phyloP scores from a whole-genome alignment of 2,329 filamentous ascomycete genomes.

The Beauveria sp. region DNA sequence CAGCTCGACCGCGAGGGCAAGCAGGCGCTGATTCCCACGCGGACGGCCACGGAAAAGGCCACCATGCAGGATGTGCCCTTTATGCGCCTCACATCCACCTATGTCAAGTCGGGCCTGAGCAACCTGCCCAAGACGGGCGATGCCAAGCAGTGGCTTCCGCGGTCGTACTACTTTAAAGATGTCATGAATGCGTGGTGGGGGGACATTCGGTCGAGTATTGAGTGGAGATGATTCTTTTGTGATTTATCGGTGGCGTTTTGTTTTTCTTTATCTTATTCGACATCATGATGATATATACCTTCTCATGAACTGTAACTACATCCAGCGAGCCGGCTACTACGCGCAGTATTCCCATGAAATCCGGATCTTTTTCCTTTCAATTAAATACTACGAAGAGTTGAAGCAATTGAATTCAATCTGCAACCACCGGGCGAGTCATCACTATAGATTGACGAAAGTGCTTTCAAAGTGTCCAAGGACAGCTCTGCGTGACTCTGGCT shows the following conservation, averaged over 20 bases:
- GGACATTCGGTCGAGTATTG: slow-evolving; percentile 4
- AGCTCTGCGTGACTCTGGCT: too few species aligned
- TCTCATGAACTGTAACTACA: too few species aligned
- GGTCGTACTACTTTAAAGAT: neutral
- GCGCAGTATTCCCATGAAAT: too few species aligned
- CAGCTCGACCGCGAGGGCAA: slow-evolving; percentile 38
- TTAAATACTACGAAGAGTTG: too few species aligned
- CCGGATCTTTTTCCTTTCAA: too few species aligned
- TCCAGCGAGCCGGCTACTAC: too few species aligned
- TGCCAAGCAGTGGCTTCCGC: slow-evolving; percentile 8
- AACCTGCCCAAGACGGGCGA: slow-evolving; percentile 4
- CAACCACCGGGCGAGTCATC: too few species aligned
- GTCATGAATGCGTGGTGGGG: slow-evolving; percentile 3
- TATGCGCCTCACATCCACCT: neutral
- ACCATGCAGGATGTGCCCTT: slow-evolving; percentile 1
- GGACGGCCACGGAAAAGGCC: neutral
- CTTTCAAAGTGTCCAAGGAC: too few species aligned
- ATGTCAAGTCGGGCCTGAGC: neutral
- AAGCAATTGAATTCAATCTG: too few species aligned
- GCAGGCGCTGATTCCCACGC: slow-evolving; percentile 6
- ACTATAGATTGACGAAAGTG: too few species aligned
- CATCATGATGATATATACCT: too few species aligned
- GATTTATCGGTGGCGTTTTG: neutral
- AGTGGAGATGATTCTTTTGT: neutral
- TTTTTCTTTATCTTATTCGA: neutral